A percentile compares a stretch with the other conserved stretches of the same genome.
phyloP scores from a whole-genome alignment of 192 early-diverging fungal species.

The Anaeromyces robustus region DNA sequence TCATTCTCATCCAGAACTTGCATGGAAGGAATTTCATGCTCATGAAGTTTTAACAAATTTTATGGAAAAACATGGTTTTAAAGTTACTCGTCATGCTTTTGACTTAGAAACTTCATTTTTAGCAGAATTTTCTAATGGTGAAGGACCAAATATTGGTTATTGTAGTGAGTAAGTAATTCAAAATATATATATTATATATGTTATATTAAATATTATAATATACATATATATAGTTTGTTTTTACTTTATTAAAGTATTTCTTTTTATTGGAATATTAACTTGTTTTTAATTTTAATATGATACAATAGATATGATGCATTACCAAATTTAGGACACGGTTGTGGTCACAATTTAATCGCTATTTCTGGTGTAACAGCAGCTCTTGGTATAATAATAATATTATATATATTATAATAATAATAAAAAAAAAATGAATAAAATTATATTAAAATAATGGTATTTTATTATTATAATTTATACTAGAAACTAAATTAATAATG shows the following conservation, averaged over 20 bases:
- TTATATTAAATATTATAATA: too few relatives aligned
- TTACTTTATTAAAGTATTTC: too few relatives aligned
- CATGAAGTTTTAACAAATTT: conserved; percentile 44
- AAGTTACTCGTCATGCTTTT: conserved; percentile 34
- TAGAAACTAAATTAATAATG: neutral
- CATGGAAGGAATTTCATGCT: conserved; percentile 20
- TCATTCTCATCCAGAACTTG: conserved; percentile 15
- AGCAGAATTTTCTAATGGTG: conserved; percentile 29
- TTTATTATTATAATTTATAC: neutral
- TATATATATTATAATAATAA: too few relatives aligned
- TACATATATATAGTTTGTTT: too few relatives aligned
- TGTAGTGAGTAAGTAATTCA: conserved; percentile 13
- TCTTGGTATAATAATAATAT: conserved; percentile 8
- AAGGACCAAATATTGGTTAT: conserved; percentile 5
- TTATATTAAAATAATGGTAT: too few relatives aligned
- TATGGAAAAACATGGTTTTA: conserved; percentile 45
- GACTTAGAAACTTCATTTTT: conserved; percentile 60
- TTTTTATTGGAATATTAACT: too few relatives aligned
- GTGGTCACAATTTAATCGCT: conserved; percentile 61
- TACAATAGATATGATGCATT: conserved; percentile 53
- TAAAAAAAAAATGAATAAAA: too few relatives aligned
- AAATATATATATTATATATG: too few relatives aligned
- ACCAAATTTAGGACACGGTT: conserved; percentile 47
- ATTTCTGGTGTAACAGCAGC: conserved; percentile 48
- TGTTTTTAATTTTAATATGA: conserved; percentile 30